These are phyloP conservation scores for Thecamonas trahens DNA, from an alignment of 78 protist genomes.

Conservation along the genomic window DNA sequence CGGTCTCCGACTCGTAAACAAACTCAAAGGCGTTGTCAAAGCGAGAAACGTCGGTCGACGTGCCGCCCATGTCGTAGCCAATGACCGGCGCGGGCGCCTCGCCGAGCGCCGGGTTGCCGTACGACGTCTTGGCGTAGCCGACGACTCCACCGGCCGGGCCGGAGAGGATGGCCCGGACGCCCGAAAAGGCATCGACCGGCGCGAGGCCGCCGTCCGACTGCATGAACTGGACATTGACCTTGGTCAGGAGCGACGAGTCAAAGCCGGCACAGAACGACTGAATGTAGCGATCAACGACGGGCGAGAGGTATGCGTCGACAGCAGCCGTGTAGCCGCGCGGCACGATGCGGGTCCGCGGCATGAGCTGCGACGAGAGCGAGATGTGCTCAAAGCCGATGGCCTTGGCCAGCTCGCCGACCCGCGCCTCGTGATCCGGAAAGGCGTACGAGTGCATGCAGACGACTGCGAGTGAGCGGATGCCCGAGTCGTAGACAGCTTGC, in stretches of 20 bases:
- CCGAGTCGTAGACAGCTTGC: constrained; percentile 1
- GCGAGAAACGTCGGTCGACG: constrained; percentile 85
- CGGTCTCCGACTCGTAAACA: constrained; percentile 74
- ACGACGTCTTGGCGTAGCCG: constrained; percentile 78
- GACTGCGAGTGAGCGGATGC: constrained; percentile 69
- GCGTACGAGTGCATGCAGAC: constrained; percentile 82
- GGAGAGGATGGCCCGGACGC: constrained; percentile 80
- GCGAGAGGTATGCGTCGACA: constrained; percentile 95
- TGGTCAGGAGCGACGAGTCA: constrained; percentile 25
- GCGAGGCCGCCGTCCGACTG: constrained; percentile 93
- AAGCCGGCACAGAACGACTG: constrained; percentile 63
- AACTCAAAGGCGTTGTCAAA: constrained; percentile 65
- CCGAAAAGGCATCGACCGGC: constrained; percentile 57
- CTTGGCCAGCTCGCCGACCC: constrained; percentile 52
- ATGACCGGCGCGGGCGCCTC: constrained; percentile 65
- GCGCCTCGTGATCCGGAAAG: constrained; percentile 61
- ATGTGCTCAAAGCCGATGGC: constrained; percentile 84
- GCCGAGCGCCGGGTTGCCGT: neutral
- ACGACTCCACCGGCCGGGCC: constrained; percentile 96
- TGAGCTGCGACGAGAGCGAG: constrained; percentile 59
- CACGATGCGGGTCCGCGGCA: constrained; percentile 72
- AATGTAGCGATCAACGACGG: constrained; percentile 57
- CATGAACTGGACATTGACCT: constrained; percentile 79
- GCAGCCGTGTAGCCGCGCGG: constrained; percentile 89
- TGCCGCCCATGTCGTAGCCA: constrained; percentile 97